Evolutionary conservation across 441 rosid genomes (phyloP).

Genomic region (Macaranga tanarius): DNA sequence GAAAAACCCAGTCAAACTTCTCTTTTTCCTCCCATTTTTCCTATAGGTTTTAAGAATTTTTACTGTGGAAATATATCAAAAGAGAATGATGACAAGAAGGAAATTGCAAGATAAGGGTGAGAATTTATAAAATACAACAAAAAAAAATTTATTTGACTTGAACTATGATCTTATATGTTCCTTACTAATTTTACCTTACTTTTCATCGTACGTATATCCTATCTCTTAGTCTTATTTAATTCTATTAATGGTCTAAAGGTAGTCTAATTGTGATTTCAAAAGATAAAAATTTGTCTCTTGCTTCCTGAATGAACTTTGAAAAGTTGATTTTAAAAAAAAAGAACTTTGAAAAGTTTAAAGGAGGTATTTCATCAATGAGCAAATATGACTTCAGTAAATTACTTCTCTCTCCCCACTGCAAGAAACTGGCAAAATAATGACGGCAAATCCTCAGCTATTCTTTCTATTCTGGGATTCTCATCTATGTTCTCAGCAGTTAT

Average conservation of each 20-base stretch:
- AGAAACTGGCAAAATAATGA: too few relatives aligned
- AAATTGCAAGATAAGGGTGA: background rate
- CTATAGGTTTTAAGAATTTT: background rate
- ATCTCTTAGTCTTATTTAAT: background rate
- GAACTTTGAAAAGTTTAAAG: background rate
- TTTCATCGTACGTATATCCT: slow-evolving; percentile 1
- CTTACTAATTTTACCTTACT: background rate
- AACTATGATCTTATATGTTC: background rate
- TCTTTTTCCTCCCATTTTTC: background rate
- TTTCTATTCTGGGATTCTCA: too few relatives aligned
- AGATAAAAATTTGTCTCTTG: background rate
- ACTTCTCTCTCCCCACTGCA: background rate
- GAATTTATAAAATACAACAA: slow-evolving; percentile 11
- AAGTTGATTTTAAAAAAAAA: background rate
- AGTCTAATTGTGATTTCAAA: background rate
- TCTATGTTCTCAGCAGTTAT: too few relatives aligned
- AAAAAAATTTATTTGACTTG: slow-evolving; percentile 4
- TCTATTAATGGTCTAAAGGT: background rate
- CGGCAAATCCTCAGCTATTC: too few relatives aligned
- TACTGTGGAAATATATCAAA: background rate
- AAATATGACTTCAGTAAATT: background rate
- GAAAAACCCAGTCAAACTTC: slow-evolving; percentile 10
- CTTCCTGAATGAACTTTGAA: background rate
- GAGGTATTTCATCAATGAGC: background rate
- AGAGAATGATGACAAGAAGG: background rate